A percentile compares a stretch with the other conserved stretches of the same genome.
Evolutionary conservation across 305 asterid species (phyloP).

Genomic region (Rubia peregrina): DNA sequence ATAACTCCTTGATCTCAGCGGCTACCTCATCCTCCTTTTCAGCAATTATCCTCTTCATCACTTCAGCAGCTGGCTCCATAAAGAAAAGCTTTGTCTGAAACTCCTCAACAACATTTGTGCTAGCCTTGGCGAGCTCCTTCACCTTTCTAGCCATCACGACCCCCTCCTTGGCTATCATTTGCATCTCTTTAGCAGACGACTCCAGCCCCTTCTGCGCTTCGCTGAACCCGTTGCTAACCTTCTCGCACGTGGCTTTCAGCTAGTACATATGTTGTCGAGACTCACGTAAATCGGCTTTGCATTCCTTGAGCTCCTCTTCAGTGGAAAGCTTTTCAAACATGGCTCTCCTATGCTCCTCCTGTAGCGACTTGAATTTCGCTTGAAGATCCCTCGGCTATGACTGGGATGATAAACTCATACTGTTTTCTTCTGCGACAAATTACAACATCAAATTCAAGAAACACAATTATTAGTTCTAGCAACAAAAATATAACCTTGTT

Average conservation of each 20-base stretch:
- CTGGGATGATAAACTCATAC: not conserved
- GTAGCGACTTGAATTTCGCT: not conserved
- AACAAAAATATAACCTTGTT: not conserved
- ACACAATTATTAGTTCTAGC: not conserved
- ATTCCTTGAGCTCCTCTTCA: too few species aligned
- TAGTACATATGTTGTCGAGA: too few species aligned
- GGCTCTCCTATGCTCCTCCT: not conserved
- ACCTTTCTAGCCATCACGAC: not conserved
- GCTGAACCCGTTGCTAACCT: too few species aligned
- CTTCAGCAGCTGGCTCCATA: too few species aligned
- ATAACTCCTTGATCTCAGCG: not conserved
- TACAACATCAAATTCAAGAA: not conserved
- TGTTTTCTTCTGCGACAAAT: not conserved
- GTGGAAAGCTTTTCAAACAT: not conserved
- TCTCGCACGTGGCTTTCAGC: too few species aligned
- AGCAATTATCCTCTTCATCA: too few species aligned
- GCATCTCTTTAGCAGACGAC: too few species aligned
- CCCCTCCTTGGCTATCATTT: too few species aligned
- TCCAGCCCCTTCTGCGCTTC: too few species aligned
- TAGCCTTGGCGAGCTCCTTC: not conserved
- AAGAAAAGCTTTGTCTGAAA: too few species aligned
- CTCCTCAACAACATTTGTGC: too few species aligned
- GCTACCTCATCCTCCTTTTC: not conserved
- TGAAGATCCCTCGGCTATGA: not conserved
- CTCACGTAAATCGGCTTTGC: too few species aligned